These are phyloP conservation scores for Fraxinus platypoda DNA, from an alignment of 305 asterid genomes.

Conservation along the genomic window DNA sequence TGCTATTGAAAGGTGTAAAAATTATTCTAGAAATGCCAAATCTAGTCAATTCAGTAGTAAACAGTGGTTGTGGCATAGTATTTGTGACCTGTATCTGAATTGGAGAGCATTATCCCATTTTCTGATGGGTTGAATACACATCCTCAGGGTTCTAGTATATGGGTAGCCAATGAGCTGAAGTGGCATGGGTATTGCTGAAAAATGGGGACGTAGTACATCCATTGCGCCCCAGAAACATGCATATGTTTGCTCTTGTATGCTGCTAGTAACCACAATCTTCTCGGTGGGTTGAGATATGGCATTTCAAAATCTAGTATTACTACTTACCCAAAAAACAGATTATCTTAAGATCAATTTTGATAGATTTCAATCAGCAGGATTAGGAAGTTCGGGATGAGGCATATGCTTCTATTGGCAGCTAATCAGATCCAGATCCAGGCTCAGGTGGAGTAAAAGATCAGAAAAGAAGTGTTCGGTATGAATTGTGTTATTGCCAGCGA, in stretches of 20 bases:
- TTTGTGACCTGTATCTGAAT: not conserved
- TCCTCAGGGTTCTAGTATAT: not conserved
- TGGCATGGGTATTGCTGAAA: not conserved
- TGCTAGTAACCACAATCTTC: not conserved
- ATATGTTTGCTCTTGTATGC: not conserved
- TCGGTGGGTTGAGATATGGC: not conserved
- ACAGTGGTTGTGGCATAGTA: too few species aligned
- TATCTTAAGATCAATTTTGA: not conserved
- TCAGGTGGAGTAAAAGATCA: constrained; percentile 39
- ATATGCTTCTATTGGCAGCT: constrained; percentile 30
- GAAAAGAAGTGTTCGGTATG: constrained; percentile 38
- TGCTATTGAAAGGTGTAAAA: too few species aligned
- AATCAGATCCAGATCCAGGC: constrained; percentile 33
- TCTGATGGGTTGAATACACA: not conserved
- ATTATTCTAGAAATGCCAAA: too few species aligned
- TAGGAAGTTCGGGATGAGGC: constrained; percentile 35
- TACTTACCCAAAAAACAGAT: not conserved
- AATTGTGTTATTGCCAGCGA: constrained; percentile 23
- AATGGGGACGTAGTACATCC: not conserved
- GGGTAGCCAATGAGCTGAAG: not conserved
- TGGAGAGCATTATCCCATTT: not conserved
- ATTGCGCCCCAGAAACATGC: not conserved
- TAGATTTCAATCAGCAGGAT: constrained; percentile 21
- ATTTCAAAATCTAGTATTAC: not conserved
- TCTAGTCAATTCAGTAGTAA: too few species aligned